Evolutionary conservation across 345 rosid species (phyloP), one percentile per base, ranked within the genome.

Genomic region (Populus davidiana): DNA sequence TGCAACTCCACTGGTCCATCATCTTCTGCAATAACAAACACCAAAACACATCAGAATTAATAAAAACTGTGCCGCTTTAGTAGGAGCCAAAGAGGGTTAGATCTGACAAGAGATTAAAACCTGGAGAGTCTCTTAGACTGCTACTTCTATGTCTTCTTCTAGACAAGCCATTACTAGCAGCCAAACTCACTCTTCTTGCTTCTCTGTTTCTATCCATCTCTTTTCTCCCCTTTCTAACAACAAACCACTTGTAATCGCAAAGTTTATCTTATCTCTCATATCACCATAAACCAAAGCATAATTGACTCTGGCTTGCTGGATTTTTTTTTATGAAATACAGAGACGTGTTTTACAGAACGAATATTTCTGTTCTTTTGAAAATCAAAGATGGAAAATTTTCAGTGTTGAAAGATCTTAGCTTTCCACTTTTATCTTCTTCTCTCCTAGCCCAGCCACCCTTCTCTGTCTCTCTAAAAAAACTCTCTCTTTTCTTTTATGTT

Each of bases 131-230:
- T 81, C 98, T 90, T 69, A 89, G 89, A 79, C 90, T 85, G 67
- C 84, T 84, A 78, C 91, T 87, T 70, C 99, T 83, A 77, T 92
- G 97, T 62, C 99, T 75, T 70, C 99, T 87, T 68, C 98, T 83
- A 11, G 97, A 69, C 76, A 89, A 80, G 68, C 96, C 97, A 86
- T 90, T 91, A 16, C 91, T 85, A 44, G 93, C 75, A 29, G 85
- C 84, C 88, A 88, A 84, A 66, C 85, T 85, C 31, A 87, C 81
- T 87, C 99, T 86, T 78, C 97, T 90, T 72, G 90, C 90, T 79
- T 96, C 99, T 84, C 99, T 88, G 85, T 81, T 90, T 84, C 98
- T 88, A 83, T 96, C 99, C 99, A 96, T 96, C 76, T 31, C 23
- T 7, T 76, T 52, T 23, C 41, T 66, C 43, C 67, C 41, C 62